Conservation (phyloP, 305 asterid species). For the Fraxinus albicans region DNA sequence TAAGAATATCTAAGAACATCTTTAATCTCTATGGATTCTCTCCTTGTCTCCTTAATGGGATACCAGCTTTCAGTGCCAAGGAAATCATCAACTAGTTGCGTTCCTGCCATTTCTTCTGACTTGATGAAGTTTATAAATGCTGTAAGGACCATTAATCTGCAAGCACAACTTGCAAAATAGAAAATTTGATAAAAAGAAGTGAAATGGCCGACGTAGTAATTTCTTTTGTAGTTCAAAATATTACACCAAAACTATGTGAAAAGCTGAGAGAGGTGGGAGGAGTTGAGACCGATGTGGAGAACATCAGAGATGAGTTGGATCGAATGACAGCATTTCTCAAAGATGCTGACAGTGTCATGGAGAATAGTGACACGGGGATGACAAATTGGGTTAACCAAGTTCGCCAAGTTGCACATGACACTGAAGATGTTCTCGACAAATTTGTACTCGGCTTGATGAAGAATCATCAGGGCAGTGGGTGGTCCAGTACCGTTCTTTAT, state of each 20-base stretch:
- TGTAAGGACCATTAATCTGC: not conserved
- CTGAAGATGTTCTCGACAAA: conserved; percentile 18
- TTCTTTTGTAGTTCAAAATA: not conserved
- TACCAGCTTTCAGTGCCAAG: not conserved
- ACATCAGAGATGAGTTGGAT: not conserved
- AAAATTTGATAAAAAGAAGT: not conserved
- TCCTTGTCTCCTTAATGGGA: not conserved
- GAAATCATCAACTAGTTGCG: not conserved
- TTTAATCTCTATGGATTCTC: not conserved
- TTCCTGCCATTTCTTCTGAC: not conserved
- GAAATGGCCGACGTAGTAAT: not conserved
- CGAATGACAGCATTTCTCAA: not conserved
- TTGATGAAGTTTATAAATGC: not conserved
- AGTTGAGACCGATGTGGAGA: not conserved
- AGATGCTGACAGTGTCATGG: not conserved
- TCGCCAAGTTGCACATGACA: conserved; percentile 18
- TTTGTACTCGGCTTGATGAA: not conserved
- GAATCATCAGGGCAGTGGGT: not conserved
- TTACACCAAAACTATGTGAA: not conserved
- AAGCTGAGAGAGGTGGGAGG: not conserved
- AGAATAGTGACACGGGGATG: not conserved
- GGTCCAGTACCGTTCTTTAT: not conserved
- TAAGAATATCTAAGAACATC: not conserved
- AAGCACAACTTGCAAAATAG: not conserved
- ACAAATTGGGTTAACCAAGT: conserved; percentile 21